Conservation (phyloP, 2,329 filamentous ascomycete species). For the Leptographium wingfieldii region DNA sequence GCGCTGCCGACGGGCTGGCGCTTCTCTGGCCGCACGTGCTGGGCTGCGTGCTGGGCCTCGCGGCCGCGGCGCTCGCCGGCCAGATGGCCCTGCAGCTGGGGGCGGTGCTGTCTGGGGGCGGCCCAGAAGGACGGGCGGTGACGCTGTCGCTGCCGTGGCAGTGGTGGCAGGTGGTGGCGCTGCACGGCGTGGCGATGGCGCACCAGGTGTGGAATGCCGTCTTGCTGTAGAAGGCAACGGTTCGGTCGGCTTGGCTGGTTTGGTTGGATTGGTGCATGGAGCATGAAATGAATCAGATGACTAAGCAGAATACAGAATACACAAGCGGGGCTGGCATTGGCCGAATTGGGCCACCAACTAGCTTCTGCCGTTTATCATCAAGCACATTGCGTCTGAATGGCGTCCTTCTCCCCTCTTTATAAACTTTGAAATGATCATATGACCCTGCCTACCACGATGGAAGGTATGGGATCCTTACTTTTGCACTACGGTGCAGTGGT, state of each 20-base stretch:
- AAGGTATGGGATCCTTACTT: too few relatives aligned
- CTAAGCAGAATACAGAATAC: too few relatives aligned
- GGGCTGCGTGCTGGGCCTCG: constrained; percentile 6
- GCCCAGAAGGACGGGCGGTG: too few relatives aligned
- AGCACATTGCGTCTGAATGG: too few relatives aligned
- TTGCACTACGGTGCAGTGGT: too few relatives aligned
- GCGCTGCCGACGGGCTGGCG: background rate
- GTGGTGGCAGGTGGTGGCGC: constrained; percentile 10
- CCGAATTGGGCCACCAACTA: too few relatives aligned
- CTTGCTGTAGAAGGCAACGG: background rate
- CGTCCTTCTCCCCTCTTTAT: too few relatives aligned
- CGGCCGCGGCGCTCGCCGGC: constrained; percentile 5
- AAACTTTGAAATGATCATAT: too few relatives aligned
- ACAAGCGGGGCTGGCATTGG: too few relatives aligned
- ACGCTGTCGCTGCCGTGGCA: constrained; percentile 2
- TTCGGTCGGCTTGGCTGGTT: background rate
- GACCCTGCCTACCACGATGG: too few relatives aligned
- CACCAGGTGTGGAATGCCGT: constrained; percentile 10
- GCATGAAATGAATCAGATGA: background rate
- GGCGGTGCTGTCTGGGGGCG: background rate
- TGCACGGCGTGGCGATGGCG: constrained; percentile 6
- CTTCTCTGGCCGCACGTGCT: background rate
- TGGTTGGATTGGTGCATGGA: background rate
- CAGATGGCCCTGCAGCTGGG: constrained; percentile 9
- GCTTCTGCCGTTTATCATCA: too few relatives aligned